Evolutionary conservation across 2,329 filamentous ascomycete genomes (phyloP).

Genomic region (Fusarium verticillioides): DNA sequence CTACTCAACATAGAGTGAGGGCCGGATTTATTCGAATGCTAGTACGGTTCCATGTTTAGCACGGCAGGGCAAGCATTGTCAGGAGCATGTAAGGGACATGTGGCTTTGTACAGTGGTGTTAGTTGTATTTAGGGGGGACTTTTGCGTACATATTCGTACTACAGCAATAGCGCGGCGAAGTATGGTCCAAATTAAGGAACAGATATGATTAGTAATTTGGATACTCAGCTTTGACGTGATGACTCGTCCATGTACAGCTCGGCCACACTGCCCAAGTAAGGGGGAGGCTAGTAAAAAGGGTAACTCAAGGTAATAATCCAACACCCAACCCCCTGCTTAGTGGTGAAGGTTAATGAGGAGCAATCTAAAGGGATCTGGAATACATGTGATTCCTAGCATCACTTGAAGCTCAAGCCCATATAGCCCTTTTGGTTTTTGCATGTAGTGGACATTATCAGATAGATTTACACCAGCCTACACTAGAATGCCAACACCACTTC

Average conservation of each 20-base stretch:
- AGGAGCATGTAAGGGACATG: not conserved
- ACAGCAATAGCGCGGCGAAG: constrained; percentile 14
- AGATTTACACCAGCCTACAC: not conserved
- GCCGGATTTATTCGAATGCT: not conserved
- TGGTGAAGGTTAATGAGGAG: not conserved
- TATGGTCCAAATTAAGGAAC: constrained; percentile 12
- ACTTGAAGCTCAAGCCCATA: not conserved
- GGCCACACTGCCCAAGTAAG: not conserved
- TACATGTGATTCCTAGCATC: not conserved
- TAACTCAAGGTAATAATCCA: not conserved
- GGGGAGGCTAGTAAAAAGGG: not conserved
- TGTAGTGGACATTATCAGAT: not conserved
- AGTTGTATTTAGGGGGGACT: not conserved
- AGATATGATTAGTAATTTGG: not conserved
- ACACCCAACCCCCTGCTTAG: not conserved
- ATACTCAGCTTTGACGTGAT: not conserved
- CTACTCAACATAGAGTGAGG: constrained; percentile 1
- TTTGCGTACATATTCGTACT: not conserved
- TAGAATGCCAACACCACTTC: not conserved
- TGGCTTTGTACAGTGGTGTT: not conserved
- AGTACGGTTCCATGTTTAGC: not conserved
- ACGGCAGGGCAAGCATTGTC: not conserved
- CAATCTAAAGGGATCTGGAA: not conserved
- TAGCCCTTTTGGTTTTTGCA: not conserved
- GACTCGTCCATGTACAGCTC: not conserved